phyloP scores from a whole-genome alignment of 495 filamentous ascomycete genomes.

The Parmelia sp. region DNA sequence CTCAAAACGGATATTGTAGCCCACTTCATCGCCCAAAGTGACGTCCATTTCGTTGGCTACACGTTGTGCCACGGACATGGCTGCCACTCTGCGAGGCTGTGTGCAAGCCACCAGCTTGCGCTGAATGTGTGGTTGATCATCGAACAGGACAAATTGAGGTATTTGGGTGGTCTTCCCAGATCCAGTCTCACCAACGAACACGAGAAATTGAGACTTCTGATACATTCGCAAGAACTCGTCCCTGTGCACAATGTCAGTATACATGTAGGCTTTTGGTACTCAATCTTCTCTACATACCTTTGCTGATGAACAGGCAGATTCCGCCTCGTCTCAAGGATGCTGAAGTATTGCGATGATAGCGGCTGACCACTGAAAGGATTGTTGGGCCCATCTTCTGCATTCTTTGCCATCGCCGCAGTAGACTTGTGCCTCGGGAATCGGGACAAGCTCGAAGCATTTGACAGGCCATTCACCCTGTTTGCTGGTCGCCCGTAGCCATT shows the following conservation, averaged over 20 bases:
- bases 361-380: conserved; percentile 78
- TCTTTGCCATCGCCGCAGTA: conserved; percentile 64
- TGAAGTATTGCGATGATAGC: conserved; percentile 78
- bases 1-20: conserved; percentile 98
- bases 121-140: conserved; percentile 83
- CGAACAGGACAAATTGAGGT: conserved; percentile 94
- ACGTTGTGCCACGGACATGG: conserved; percentile 98
- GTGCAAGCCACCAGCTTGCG: conserved; percentile 93
- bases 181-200: conserved; percentile 98
- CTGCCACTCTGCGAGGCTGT: conserved; percentile 94
- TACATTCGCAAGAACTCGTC: conserved; percentile 91
- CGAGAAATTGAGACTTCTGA: conserved; percentile 87
- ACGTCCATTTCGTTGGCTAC: conserved; percentile 97
- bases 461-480: conserved; percentile 26
- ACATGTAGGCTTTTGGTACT: not conserved
- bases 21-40: conserved; percentile 86
- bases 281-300: conserved; percentile 46
- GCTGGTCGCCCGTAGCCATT: conserved; percentile 34
- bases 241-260: conserved; percentile 39
- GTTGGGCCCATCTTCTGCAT: conserved; percentile 70
- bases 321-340: conserved; percentile 74
- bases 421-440: conserved; percentile 72
- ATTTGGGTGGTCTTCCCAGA: conserved; percentile 99
- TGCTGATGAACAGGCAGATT: conserved; percentile 87
- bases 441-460: conserved; percentile 47